These are phyloP conservation scores for Ilex paraguariensis DNA, from an alignment of 305 asterid genomes.

Conservation along the genomic window DNA sequence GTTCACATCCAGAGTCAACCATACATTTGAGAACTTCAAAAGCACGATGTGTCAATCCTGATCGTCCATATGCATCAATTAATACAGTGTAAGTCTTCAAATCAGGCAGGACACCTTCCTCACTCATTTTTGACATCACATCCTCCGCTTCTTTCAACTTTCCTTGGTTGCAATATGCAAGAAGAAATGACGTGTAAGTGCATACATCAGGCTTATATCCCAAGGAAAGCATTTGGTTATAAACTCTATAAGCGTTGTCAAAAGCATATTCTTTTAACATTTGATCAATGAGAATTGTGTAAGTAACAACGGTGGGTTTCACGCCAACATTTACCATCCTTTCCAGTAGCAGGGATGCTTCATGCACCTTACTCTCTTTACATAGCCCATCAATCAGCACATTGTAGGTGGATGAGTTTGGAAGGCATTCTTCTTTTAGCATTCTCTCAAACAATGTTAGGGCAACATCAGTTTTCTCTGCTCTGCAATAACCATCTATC, in stretches of 20 bases:
- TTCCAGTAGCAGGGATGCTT: slow-evolving; percentile 45
- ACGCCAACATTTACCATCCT: slow-evolving; percentile 53
- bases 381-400: slow-evolving; percentile 64
- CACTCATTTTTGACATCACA: slow-evolving; percentile 50
- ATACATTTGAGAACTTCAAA: slow-evolving; percentile 51
- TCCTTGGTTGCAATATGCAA: slow-evolving; percentile 77
- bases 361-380: slow-evolving; percentile 47
- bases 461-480: slow-evolving; percentile 47
- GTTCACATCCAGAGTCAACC: slow-evolving; percentile 56
- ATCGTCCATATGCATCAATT: slow-evolving; percentile 77
- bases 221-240: slow-evolving; percentile 40
- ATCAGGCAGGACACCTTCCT: slow-evolving; percentile 55
- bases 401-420: slow-evolving; percentile 55
- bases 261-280: slow-evolving; percentile 60
- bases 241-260: slow-evolving; percentile 45
- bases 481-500: slow-evolving; percentile 57
- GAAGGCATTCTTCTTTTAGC: slow-evolving; percentile 45
- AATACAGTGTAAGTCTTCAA: slow-evolving; percentile 59
- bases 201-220: slow-evolving; percentile 73
- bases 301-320: slow-evolving; percentile 49
- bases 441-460: slow-evolving; percentile 46
- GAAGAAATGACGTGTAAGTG: slow-evolving; percentile 65
- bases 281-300: slow-evolving; percentile 62
- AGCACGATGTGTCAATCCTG: slow-evolving; percentile 44
- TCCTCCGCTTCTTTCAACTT: slow-evolving; percentile 73